Percentiles rank a stretch among this genome's conserved stretches.
Conservation (phyloP, 108 stramenopile species). For the Skeletonema potamos region DNA sequence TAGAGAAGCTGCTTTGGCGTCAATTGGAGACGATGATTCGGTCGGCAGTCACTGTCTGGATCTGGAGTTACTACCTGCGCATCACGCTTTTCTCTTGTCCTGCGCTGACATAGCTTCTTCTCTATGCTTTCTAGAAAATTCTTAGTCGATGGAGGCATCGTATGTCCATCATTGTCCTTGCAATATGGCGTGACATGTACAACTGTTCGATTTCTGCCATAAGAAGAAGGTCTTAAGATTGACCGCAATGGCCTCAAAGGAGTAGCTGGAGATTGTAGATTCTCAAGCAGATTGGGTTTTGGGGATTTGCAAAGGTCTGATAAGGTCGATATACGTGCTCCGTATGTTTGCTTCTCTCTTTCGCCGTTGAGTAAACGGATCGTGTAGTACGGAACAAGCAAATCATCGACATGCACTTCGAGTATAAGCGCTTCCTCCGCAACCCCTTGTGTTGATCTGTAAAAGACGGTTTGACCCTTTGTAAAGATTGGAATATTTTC, state of each 20-base stretch:
- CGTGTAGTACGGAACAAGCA: conserved; percentile 32
- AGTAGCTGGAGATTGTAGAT: neutral
- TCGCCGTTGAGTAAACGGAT: conserved; percentile 15
- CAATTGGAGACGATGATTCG: neutral
- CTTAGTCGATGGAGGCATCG: neutral
- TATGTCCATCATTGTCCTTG: neutral
- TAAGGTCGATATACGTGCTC: conserved; percentile 9
- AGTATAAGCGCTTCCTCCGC: conserved; percentile 5
- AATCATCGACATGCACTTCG: conserved; percentile 36
- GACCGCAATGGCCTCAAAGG: neutral
- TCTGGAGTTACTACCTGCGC: neutral
- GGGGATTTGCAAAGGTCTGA: neutral
- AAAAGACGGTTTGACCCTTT: conserved; percentile 3
- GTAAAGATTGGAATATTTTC: neutral
- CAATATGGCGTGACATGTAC: neutral
- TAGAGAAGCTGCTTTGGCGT: neutral
- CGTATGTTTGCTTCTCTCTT: conserved; percentile 39
- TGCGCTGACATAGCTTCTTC: neutral
- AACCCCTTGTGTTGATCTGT: neutral
- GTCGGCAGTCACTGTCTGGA: neutral
- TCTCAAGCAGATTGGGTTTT: neutral
- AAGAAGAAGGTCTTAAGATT: conserved; percentile 17
- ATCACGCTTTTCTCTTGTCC: neutral
- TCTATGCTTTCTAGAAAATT: neutral
- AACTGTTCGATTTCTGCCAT: conserved; percentile 2